These are phyloP conservation scores for Monsonia emarginata DNA, from an alignment of 441 rosid genomes.

Conservation along the genomic window DNA sequence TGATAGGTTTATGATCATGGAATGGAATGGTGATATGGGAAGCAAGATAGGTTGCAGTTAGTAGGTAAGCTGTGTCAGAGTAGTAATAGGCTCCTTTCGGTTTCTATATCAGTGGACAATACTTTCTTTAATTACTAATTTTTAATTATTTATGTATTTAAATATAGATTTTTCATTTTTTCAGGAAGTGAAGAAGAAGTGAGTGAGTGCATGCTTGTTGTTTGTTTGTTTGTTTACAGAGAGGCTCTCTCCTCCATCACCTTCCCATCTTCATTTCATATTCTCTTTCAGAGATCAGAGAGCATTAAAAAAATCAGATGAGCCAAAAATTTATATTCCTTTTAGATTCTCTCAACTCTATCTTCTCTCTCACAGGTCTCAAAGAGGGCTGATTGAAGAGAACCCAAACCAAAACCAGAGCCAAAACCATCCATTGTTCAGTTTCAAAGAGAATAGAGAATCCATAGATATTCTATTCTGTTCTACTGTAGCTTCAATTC, in stretches of 20 bases:
- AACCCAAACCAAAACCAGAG: not conserved
- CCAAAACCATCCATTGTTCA: not conserved
- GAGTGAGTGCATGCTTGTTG: not conserved
- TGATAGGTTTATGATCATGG: not conserved
- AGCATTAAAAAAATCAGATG: not conserved
- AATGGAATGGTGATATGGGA: not conserved
- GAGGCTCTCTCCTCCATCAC: not conserved
- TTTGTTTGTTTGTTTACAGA: too few species aligned
- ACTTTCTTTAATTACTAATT: too few species aligned
- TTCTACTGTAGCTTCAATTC: not conserved
- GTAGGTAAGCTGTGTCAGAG: not conserved
- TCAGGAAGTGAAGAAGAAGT: not conserved
- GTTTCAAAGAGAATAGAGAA: too few species aligned
- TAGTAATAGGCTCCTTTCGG: not conserved
- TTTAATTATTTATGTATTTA: too few species aligned
- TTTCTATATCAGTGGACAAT: not conserved
- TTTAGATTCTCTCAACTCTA: not conserved
- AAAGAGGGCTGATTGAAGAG: too few species aligned
- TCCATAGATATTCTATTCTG: not conserved
- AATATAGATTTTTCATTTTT: not conserved
- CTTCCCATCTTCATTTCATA: not conserved
- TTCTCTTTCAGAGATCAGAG: not conserved
- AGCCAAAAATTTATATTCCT: not conserved
- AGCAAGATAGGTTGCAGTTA: not conserved
- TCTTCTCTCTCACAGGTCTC: not conserved